A percentile compares a stretch with the other conserved stretches of the same genome.
Conservation (phyloP, 371 early-diverging fungal genomes). For the Globomyces sp. region DNA sequence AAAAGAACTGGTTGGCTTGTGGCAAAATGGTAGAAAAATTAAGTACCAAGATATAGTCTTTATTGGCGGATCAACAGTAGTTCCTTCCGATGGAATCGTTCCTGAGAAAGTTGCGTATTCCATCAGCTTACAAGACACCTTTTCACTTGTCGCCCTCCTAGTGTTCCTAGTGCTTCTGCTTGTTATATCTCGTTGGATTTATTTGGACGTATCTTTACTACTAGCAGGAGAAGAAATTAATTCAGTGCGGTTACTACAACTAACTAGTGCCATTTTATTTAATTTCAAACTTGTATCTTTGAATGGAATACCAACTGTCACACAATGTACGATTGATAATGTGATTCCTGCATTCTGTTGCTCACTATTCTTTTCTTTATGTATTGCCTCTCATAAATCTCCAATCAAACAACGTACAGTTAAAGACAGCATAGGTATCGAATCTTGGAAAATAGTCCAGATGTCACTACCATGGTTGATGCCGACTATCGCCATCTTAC, state of each 20-base stretch:
- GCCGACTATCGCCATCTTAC: background rate
- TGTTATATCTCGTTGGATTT: too few relatives aligned
- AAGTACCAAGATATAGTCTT: background rate
- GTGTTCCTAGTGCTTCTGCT: too few relatives aligned
- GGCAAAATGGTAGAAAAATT: background rate
- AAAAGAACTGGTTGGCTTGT: background rate
- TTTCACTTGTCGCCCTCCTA: too few relatives aligned
- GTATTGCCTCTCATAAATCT: background rate
- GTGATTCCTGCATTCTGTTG: slow-evolving; percentile 9
- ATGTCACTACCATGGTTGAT: background rate
- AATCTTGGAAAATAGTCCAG: background rate
- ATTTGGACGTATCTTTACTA: too few relatives aligned
- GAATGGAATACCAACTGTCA: background rate
- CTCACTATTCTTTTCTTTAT: slow-evolving; percentile 11
- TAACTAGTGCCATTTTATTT: too few relatives aligned
- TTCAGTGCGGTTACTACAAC: too few relatives aligned
- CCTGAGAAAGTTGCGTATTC: slow-evolving; percentile 7
- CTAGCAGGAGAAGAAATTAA: too few relatives aligned
- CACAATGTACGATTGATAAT: background rate
- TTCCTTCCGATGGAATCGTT: slow-evolving; percentile 1
- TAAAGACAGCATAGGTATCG: background rate
- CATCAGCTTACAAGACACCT: background rate
- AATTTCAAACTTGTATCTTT: too few relatives aligned
- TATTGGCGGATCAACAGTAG: slow-evolving; percentile 6
- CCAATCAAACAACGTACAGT: background rate